These are phyloP conservation scores for Rhodotorula diobovata DNA, from an alignment of 768 basidiomycete species.

Conservation along the genomic window DNA sequence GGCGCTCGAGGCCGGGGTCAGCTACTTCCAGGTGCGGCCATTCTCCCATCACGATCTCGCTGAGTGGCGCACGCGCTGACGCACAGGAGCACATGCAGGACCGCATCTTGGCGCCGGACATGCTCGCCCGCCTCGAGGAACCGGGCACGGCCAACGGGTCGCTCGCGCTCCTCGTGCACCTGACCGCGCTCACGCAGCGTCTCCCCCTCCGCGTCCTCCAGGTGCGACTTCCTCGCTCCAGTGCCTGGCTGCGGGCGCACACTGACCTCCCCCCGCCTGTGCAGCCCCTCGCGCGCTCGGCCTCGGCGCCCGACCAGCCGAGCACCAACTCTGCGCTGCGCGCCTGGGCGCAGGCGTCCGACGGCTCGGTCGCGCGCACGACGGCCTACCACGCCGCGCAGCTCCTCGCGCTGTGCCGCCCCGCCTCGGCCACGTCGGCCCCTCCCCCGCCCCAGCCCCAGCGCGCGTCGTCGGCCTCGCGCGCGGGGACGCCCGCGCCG, in stretches of 20 bases:
- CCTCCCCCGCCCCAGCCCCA: not conserved
- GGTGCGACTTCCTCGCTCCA: not conserved
- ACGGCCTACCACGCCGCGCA: constrained; percentile 36
- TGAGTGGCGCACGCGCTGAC: not conserved
- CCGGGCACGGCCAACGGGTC: constrained; percentile 1
- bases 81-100: constrained; percentile 7
- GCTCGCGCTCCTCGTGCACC: constrained; percentile 30
- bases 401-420: constrained; percentile 29
- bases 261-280: not conserved
- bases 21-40: constrained; percentile 26
- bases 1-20: constrained; percentile 15
- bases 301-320: not conserved
- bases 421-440: not conserved
- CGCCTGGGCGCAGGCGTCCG: constrained; percentile 8
- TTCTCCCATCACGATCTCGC: too few relatives aligned
- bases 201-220: constrained; percentile 26
- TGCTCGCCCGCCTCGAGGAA: constrained; percentile 16
- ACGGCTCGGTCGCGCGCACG: constrained; percentile 18
- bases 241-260: too few relatives aligned
- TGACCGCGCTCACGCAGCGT: constrained; percentile 21
- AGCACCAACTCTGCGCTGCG: not conserved
- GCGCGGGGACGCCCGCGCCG: not conserved
- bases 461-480: not conserved
- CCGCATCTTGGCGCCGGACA: constrained; percentile 26
- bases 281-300: constrained; percentile 27